phyloP scores from a whole-genome alignment of 305 asterid genomes.

The Caryopteris hybrid region DNA sequence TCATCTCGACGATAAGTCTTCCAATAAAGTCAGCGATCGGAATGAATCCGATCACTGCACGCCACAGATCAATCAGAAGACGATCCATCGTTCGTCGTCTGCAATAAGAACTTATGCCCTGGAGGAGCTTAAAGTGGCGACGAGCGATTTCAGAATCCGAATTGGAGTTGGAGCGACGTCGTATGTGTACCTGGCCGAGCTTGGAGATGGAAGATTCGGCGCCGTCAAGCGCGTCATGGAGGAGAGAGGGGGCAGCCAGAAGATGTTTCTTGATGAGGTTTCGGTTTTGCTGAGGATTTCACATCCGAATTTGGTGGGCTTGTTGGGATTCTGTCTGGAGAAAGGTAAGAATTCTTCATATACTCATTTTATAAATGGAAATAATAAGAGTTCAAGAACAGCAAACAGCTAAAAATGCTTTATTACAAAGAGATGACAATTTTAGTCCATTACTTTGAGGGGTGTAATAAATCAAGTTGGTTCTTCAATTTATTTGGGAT shows the following conservation, averaged over 20 bases:
- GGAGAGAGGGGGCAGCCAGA: slow-evolving; percentile 73
- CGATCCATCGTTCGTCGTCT: not conserved
- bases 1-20: slow-evolving; percentile 4
- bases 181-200: slow-evolving; percentile 69
- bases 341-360: slow-evolving; percentile 46
- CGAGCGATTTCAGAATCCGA: slow-evolving; percentile 52
- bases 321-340: slow-evolving; percentile 80
- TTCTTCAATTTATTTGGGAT: too few species aligned
- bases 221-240: slow-evolving; percentile 73
- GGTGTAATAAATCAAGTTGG: too few species aligned
- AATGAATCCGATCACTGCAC: not conserved
- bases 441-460: too few species aligned
- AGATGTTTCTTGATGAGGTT: slow-evolving; percentile 78
- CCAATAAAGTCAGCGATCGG: slow-evolving; percentile 3
- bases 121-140: slow-evolving; percentile 58
- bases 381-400: too few species aligned
- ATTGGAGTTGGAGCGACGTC: slow-evolving; percentile 78
- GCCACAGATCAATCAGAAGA: not conserved
- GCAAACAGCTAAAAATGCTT: too few species aligned
- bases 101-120: slow-evolving; percentile 59
- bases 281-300: slow-evolving; percentile 83
- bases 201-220: slow-evolving; percentile 57
- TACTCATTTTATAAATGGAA: too few species aligned
- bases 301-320: slow-evolving; percentile 66
- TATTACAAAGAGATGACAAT: too few species aligned